Conservation (phyloP, 2,329 filamentous ascomycete species). For the Gremmenia infestans region DNA sequence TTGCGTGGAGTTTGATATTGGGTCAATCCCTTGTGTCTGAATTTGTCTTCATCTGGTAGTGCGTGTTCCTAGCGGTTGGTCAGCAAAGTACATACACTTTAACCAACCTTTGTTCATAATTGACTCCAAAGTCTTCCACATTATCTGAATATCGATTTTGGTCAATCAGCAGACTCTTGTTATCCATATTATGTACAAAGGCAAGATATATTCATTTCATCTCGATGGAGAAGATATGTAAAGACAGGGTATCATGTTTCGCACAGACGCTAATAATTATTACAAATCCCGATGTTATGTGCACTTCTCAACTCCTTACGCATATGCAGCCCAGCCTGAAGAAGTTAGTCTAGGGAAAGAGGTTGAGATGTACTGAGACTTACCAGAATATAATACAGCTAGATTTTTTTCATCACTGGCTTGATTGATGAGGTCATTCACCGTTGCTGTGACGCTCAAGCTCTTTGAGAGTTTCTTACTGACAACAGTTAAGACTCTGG, state of each 20-base stretch:
- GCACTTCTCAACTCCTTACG: constrained; percentile 17
- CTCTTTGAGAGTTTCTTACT: constrained; percentile 94
- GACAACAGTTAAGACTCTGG: constrained; percentile 86
- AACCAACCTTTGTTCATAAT: not conserved
- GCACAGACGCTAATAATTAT: not conserved
- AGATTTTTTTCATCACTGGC: constrained; percentile 90
- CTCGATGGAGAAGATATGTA: not conserved
- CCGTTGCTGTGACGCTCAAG: constrained; percentile 87
- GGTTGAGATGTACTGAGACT: constrained; percentile 2
- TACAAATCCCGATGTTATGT: not conserved
- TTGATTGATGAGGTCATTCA: constrained; percentile 95
- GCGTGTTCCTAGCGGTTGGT: too few species aligned
- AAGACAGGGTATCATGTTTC: not conserved
- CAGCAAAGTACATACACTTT: not conserved
- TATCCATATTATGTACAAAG: not conserved
- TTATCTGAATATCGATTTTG: not conserved
- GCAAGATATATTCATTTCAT: not conserved
- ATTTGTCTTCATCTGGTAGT: too few species aligned
- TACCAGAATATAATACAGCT: constrained; percentile 74
- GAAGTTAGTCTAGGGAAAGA: constrained; percentile 5
- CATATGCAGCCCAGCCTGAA: constrained; percentile 48
- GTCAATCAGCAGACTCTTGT: not conserved
- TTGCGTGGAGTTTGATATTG: too few species aligned
- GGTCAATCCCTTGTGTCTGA: too few species aligned
- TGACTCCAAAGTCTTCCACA: too few species aligned